Conservation (phyloP, 2,329 filamentous ascomycete genomes). For the Fusarium sp. region DNA sequence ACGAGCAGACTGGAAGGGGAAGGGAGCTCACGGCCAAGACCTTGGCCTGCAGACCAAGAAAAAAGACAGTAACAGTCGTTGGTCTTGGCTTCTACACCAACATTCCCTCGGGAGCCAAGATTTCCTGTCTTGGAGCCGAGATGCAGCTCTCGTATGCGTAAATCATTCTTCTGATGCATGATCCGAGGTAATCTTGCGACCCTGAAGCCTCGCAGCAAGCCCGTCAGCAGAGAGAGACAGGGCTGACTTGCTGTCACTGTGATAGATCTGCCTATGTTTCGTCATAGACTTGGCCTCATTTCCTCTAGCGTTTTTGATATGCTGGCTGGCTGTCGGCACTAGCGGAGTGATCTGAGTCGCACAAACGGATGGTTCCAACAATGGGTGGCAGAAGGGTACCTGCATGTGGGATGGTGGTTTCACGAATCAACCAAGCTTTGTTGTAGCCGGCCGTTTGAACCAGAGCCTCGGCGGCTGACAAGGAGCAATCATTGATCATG, state of each 20-base stretch:
- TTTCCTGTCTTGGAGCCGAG: constrained; percentile 10
- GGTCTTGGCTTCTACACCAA: background rate
- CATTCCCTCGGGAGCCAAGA: background rate
- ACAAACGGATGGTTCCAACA: background rate
- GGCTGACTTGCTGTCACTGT: background rate
- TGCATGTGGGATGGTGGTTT: background rate
- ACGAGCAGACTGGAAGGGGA: background rate
- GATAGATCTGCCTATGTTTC: background rate
- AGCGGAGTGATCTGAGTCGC: background rate
- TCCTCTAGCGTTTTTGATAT: background rate
- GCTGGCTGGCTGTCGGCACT: background rate
- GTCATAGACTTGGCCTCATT: background rate
- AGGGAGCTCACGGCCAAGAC: constrained; percentile 2
- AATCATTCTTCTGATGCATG: constrained; percentile 11
- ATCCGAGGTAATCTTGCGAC: constrained; percentile 10
- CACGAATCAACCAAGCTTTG: background rate
- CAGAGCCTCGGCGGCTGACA: background rate
- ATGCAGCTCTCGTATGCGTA: constrained; percentile 12
- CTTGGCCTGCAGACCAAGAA: background rate
- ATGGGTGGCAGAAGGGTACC: background rate
- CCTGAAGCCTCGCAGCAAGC: constrained; percentile 12
- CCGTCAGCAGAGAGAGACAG: constrained; percentile 8
- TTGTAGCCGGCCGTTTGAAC: background rate
- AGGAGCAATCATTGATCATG: background rate
- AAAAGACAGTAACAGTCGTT: too few species aligned